phyloP scores from a whole-genome alignment of 75 land plant genomes.

The Pinus taeda region DNA sequence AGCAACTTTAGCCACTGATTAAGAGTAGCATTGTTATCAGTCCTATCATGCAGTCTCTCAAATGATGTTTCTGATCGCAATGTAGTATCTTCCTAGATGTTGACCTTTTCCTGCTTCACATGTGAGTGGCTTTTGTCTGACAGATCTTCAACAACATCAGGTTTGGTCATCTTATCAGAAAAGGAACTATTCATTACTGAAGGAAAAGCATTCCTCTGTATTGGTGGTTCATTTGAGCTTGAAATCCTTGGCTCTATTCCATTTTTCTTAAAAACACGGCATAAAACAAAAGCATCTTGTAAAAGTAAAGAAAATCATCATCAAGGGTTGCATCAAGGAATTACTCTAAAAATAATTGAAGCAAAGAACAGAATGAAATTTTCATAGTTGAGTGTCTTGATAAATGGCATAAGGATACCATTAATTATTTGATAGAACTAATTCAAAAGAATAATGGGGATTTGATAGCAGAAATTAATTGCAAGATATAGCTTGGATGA shows the following conservation, averaged over 20 bases:
- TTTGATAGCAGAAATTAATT: too few species aligned
- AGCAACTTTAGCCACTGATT: not conserved
- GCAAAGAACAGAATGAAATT: not conserved
- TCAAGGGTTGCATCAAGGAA: not conserved
- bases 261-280: slow-evolving; percentile 24
- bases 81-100: not conserved
- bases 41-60: not conserved
- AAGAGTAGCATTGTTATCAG: not conserved
- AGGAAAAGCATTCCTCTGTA: not conserved
- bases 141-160: not conserved
- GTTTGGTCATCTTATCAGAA: not conserved
- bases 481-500: too few species aligned
- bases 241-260: slow-evolving; percentile 14
- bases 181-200: not conserved
- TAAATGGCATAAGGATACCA: too few species aligned
- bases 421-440: not conserved
- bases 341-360: not conserved
- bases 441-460: not conserved
- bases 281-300: slow-evolving; percentile 22
- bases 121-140: not conserved
- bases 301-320: not conserved
- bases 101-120: not conserved
- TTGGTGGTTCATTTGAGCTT: not conserved
- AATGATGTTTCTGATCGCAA: not conserved
- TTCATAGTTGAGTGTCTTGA: not conserved